Evolutionary conservation across 768 basidiomycete genomes (phyloP).

Genomic region (Suillus sp.): DNA sequence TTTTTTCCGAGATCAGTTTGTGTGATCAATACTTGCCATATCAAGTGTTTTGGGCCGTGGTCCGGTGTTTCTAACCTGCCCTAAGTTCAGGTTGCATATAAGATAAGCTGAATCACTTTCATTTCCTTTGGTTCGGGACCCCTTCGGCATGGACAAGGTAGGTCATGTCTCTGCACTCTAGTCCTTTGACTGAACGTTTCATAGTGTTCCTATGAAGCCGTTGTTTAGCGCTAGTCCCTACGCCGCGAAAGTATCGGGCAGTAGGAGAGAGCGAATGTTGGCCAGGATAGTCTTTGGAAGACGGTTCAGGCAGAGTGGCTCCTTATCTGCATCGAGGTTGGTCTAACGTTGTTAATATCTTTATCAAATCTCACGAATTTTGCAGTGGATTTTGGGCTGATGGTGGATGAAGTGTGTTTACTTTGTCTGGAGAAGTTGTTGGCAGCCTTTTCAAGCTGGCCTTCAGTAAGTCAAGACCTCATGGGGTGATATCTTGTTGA

Average conservation of each 20-base stretch:
- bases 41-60: slow-evolving; percentile 4
- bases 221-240: background rate
- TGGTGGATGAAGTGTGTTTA: slow-evolving; percentile 4
- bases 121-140: slow-evolving; percentile 29
- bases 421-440: background rate
- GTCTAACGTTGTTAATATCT: background rate
- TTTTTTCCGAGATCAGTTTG: background rate
- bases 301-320: background rate
- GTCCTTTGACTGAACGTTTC: background rate
- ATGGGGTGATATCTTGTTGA: background rate
- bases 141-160: slow-evolving; percentile 29
- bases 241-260: background rate
- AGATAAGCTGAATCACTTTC: background rate
- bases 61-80: slow-evolving; percentile 32
- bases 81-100: slow-evolving; percentile 28
- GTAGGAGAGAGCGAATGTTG: background rate
- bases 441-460: slow-evolving; percentile 9
- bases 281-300: slow-evolving; percentile 6
- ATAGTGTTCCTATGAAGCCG: slow-evolving; percentile 5
- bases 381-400: background rate
- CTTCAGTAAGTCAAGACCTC: background rate
- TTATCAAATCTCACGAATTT: background rate
- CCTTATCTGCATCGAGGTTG: slow-evolving; percentile 4
- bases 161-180: background rate
- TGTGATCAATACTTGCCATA: background rate